Percentiles rank a stretch among this genome's conserved stretches.
Conservation (phyloP, 1,284 basidiomycete genomes). For the Trametes sp. region DNA sequence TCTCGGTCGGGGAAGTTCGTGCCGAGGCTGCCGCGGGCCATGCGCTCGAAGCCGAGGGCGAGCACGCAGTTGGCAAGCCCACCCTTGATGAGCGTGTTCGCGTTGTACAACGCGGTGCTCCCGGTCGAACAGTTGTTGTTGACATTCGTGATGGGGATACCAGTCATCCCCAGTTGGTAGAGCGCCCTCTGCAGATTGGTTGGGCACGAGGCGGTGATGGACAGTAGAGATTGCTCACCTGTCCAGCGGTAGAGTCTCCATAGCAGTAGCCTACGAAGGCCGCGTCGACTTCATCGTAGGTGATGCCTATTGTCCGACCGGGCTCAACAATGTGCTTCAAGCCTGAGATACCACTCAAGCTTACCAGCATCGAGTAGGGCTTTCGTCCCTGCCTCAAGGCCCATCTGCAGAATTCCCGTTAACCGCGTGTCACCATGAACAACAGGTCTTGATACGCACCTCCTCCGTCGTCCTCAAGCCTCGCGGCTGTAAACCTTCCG, state of each 20-base stretch:
- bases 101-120: slow-evolving; percentile 76
- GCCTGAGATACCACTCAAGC: slow-evolving; percentile 1
- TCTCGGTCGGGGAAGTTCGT: slow-evolving; percentile 77
- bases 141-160: slow-evolving; percentile 87
- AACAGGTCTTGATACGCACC: slow-evolving; percentile 46
- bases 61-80: slow-evolving; percentile 80
- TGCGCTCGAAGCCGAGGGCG: slow-evolving; percentile 89
- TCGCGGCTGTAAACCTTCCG: slow-evolving; percentile 55
- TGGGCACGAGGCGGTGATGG: background rate
- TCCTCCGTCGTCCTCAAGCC: slow-evolving; percentile 71
- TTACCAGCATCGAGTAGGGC: slow-evolving; percentile 84
- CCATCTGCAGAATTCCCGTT: slow-evolving; percentile 59
- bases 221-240: slow-evolving; percentile 51
- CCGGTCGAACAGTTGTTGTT: slow-evolving; percentile 89
- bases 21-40: slow-evolving; percentile 81
- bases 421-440: background rate
- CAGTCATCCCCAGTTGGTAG: slow-evolving; percentile 87
- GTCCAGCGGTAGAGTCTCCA: slow-evolving; percentile 84
- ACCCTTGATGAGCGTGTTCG: slow-evolving; percentile 71
- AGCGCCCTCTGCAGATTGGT: slow-evolving; percentile 62
- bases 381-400: slow-evolving; percentile 85
- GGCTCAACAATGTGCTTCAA: background rate
- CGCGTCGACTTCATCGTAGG: slow-evolving; percentile 79
- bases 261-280: slow-evolving; percentile 86
- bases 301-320: slow-evolving; percentile 60